phyloP scores from a whole-genome alignment of 2,329 filamentous ascomycete species.

The Talaromyces piceae region DNA sequence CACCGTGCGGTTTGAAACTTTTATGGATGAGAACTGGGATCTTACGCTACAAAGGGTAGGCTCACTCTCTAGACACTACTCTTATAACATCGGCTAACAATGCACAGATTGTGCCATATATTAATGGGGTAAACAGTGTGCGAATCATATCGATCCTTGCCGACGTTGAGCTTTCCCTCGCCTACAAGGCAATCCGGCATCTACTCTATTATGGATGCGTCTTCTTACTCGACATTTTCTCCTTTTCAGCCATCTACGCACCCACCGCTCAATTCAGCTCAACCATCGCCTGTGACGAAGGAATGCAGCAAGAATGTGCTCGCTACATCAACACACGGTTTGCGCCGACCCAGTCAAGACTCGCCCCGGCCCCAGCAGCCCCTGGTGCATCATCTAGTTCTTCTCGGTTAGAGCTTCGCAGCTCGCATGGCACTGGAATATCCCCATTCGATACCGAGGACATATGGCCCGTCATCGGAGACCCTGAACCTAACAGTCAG shows the following conservation, averaged over 20 bases:
- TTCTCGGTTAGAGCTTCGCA: conserved; percentile 1
- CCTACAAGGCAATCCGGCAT: conserved; percentile 78
- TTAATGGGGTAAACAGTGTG: conserved; percentile 87
- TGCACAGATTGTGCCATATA: conserved; percentile 64
- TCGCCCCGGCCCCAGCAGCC: conserved; percentile 7
- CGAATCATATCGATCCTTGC: conserved; percentile 77
- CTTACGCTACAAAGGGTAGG: conserved; percentile 44
- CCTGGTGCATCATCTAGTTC: conserved; percentile 1
- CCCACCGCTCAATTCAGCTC: conserved; percentile 69
- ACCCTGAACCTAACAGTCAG: conserved; percentile 14
- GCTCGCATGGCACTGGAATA: conserved; percentile 10
- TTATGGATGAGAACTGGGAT: conserved; percentile 50
- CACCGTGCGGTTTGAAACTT: conserved; percentile 48
- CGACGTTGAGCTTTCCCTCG: conserved; percentile 78
- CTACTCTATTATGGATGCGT: conserved; percentile 90
- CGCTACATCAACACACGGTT: conserved; percentile 64
- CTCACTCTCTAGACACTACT: neutral
- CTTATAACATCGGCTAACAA: neutral
- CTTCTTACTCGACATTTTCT: conserved; percentile 87
- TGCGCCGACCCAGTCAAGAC: conserved; percentile 19
- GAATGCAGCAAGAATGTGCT: conserved; percentile 79
- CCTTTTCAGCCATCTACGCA: conserved; percentile 86
- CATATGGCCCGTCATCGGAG: conserved; percentile 38
- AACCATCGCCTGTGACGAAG: conserved; percentile 64
- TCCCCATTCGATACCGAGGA: conserved; percentile 26